These are phyloP conservation scores for Glutinoglossum americanum DNA, from an alignment of 495 filamentous ascomycete species.

Conservation along the genomic window DNA sequence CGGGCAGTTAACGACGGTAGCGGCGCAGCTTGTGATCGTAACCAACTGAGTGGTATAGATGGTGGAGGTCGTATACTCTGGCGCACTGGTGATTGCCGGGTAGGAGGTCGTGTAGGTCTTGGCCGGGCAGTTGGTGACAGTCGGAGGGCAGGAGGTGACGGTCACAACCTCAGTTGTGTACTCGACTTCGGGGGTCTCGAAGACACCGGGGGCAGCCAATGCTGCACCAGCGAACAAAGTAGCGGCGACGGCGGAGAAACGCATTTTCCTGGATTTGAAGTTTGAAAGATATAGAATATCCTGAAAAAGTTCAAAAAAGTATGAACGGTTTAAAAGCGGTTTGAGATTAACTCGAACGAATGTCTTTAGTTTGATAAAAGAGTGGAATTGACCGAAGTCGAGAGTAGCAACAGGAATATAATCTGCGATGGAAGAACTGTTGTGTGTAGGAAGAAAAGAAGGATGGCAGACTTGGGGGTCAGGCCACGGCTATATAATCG, in stretches of 20 bases:
- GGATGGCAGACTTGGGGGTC: background rate
- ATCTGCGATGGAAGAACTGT: background rate
- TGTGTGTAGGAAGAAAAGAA: background rate
- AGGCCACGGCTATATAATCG: background rate
- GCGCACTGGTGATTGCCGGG: background rate
- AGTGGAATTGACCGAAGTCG: constrained; percentile 9
- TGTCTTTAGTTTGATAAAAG: constrained; percentile 8
- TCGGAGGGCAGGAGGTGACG: constrained; percentile 18
- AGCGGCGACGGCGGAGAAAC: constrained; percentile 4
- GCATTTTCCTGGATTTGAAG: constrained; percentile 5
- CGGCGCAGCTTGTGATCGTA: constrained; percentile 21
- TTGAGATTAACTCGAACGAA: constrained; percentile 2
- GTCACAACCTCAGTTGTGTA: constrained; percentile 5
- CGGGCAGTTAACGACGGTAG: constrained; percentile 18
- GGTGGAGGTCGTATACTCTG: constrained; percentile 12
- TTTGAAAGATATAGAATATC: background rate
- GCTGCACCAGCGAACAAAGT: constrained; percentile 6
- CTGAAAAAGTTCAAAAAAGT: background rate
- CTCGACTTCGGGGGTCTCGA: background rate
- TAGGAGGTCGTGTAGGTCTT: background rate
- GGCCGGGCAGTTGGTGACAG: constrained; percentile 30
- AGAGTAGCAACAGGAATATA: background rate
- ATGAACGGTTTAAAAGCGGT: background rate
- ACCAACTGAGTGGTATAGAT: constrained; percentile 15
- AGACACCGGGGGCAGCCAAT: background rate